These are phyloP conservation scores for Phialocephala sp. DNA, from an alignment of 2,329 filamentous ascomycete genomes.

Conservation along the genomic window DNA sequence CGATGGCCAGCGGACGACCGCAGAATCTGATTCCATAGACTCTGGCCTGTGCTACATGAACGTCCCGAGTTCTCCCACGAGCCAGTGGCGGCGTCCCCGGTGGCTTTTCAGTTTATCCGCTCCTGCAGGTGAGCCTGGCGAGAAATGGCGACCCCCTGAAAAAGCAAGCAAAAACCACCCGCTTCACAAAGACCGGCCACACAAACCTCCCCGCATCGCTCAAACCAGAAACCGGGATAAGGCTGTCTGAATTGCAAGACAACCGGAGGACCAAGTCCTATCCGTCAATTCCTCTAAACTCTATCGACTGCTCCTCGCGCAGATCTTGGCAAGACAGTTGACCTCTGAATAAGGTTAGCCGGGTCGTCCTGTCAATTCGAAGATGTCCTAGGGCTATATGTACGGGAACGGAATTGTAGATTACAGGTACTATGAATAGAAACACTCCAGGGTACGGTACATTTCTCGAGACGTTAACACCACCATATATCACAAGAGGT, in stretches of 20 bases:
- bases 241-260: not conserved
- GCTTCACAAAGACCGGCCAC: slow-evolving; percentile 16
- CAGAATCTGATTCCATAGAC: slow-evolving; percentile 12
- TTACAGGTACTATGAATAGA: slow-evolving; percentile 15
- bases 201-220: slow-evolving; percentile 20
- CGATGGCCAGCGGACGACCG: slow-evolving; percentile 5
- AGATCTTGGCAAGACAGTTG: not conserved
- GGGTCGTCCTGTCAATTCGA: not conserved
- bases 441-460: not conserved
- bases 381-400: not conserved
- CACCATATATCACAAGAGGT: slow-evolving; percentile 14
- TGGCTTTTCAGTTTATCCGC: slow-evolving; percentile 11
- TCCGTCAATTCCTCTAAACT: not conserved
- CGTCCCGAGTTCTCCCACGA: slow-evolving; percentile 16
- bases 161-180: slow-evolving; percentile 15
- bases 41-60: slow-evolving; percentile 4
- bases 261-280: slow-evolving; percentile 7
- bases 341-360: not conserved
- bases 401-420: slow-evolving; percentile 12
- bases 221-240: slow-evolving; percentile 12
- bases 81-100: slow-evolving; percentile 18
- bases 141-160: slow-evolving; percentile 16
- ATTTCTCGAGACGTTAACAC: slow-evolving; percentile 6
- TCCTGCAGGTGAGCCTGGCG: slow-evolving; percentile 8
- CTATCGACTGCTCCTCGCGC: not conserved